phyloP scores from a whole-genome alignment of 164 flowering plant genomes.

The Malania oleifera region DNA sequence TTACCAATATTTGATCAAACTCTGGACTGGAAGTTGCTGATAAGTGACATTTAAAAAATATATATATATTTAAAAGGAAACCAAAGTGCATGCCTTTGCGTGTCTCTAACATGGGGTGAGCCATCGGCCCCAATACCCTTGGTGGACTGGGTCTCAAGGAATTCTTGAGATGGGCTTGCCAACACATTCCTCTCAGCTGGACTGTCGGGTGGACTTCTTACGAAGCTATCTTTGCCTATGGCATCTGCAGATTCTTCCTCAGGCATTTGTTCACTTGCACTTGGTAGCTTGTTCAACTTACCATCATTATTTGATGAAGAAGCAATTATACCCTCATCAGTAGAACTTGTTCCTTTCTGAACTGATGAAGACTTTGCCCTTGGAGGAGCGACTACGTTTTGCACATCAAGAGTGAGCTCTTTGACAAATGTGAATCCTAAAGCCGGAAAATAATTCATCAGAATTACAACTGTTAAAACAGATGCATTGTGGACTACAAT shows the following conservation, averaged over 20 bases:
- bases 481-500: too few species aligned
- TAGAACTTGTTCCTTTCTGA: slow-evolving; percentile 27
- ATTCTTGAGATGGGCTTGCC: slow-evolving; percentile 49
- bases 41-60: not conserved
- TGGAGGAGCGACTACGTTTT: slow-evolving; percentile 75
- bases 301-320: slow-evolving; percentile 33
- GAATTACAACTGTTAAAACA: not conserved
- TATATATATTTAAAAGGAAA: not conserved
- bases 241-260: slow-evolving; percentile 39
- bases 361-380: slow-evolving; percentile 37
- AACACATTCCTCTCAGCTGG: slow-evolving; percentile 36
- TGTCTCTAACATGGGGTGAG: slow-evolving; percentile 51
- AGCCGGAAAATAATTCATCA: slow-evolving; percentile 6
- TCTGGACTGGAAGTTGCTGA: not conserved
- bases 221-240: slow-evolving; percentile 42
- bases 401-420: slow-evolving; percentile 88
- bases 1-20: not conserved
- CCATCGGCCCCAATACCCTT: slow-evolving; percentile 34
- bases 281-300: slow-evolving; percentile 41
- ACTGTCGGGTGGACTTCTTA: slow-evolving; percentile 53
- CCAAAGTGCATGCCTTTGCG: slow-evolving; percentile 40
- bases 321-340: slow-evolving; percentile 22
- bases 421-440: slow-evolving; percentile 78
- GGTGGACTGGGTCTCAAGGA: slow-evolving; percentile 31
- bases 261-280: slow-evolving; percentile 23